Conservation (phyloP, 306 rosid genomes). For the Begonia fuchsioides region DNA sequence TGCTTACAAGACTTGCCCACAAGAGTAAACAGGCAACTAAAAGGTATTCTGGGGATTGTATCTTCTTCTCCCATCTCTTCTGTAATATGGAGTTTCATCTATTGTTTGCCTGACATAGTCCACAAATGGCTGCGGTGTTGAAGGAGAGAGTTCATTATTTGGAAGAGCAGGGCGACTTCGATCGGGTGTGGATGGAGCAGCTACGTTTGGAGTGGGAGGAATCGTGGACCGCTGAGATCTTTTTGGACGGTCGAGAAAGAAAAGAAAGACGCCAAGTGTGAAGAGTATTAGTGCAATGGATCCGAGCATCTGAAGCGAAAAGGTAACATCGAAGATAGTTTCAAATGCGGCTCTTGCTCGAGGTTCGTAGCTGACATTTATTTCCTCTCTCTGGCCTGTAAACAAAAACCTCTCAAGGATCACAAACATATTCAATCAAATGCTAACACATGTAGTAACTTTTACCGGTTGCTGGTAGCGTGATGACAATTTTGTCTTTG, state of each 20-base stretch:
- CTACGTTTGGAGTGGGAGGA: conserved; percentile 20
- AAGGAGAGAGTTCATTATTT: conserved; percentile 48
- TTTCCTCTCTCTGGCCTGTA: conserved; percentile 71
- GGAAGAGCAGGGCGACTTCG: conserved; percentile 25
- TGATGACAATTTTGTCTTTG: conserved; percentile 47
- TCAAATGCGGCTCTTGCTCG: conserved; percentile 19
- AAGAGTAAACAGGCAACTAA: conserved; percentile 11
- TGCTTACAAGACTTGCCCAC: too few species aligned
- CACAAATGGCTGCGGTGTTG: conserved; percentile 84
- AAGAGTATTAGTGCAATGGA: conserved; percentile 22
- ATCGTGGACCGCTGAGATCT: conserved; percentile 27
- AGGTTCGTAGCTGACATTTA: conserved; percentile 40
- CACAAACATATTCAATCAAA: not conserved
- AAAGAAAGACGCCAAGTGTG: conserved; percentile 16
- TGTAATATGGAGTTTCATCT: conserved; percentile 89
- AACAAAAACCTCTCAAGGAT: conserved; percentile 2
- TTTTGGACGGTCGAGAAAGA: conserved; percentile 29
- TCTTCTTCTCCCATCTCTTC: conserved; percentile 58
- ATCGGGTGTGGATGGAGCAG: conserved; percentile 48
- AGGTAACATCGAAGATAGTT: conserved; percentile 8
- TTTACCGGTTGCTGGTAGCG: conserved; percentile 69
- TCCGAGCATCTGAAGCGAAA: conserved; percentile 34
- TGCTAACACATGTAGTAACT: not conserved
- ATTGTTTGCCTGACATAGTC: conserved; percentile 86
- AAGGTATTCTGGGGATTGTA: conserved; percentile 71